Evolutionary conservation across 257 asterid species (phyloP), one percentile per base, ranked within the genome.

Genomic region (Solanum clarkiae): DNA sequence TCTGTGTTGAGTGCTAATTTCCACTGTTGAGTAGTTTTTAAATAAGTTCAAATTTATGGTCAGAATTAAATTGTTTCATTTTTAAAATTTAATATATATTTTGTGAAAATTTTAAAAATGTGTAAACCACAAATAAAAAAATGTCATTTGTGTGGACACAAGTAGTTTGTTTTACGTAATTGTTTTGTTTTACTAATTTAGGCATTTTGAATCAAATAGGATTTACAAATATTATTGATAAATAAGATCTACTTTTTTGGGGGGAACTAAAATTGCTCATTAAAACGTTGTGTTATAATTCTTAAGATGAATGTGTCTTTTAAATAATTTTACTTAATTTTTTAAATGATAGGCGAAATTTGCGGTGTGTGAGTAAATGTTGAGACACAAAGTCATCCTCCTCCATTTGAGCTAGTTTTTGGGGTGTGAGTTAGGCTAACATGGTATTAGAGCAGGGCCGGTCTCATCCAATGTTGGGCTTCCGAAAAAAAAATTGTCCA

Each of bases 1-100:
- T 94, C 29, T 91, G 96, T 84, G 97, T 94, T 72, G 95, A 92
- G 82, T 93, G 96, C 89, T 94, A 85, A 85, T 44, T 22, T 10
- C 68, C 8, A 2, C 36, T 10, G 0, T 5, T 60, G 42, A 36
- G 42, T 36, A n/a, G 7, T 59, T 20, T 59, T 59, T n/a, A 13
- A 59, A 26, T 4, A 59, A 59, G 42, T 36, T 59, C 0, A 2
- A n/a, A 10, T 60, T 60, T 0, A 1, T 5, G 0, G n/a, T 60
- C 1, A 60, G n/a, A n/a, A 60, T 53, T 53, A 53, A 53, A 53
- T 53, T 53, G 6, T 14, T 53, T 53, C 0, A 0, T 1, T 13
- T 13, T 53, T 0, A 13, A 36, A 36, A 36, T 36, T 36, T 36
- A 36, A 36, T 36, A 36, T 20, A 4, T 20, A 1, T 59, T n/a